Base-by-base conservation (phyloP, 1,284 basidiomycete genomes). In the Pseudozyma thailandica region DNA sequence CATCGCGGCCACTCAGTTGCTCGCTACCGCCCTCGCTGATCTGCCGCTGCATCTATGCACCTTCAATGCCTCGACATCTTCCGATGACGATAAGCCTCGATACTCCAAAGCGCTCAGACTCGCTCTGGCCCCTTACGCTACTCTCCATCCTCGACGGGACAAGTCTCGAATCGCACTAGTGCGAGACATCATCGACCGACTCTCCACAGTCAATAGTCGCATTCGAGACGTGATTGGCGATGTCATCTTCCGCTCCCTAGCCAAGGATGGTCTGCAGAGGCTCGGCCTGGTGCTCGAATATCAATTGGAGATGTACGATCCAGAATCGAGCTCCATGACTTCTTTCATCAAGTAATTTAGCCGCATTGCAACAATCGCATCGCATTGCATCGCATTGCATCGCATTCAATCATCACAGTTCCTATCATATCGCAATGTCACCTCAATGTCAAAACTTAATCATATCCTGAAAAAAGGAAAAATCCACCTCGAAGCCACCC, bases 161-260 rank as follows among this genome's bases (percentile, higher is more conserved):
- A 0, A 18, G 16, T 15, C 18, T 0, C 57, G 62, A 30, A 42
- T 58, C 18, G n/a, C 20, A 0, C 9, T 30, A 1, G 16, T 72
- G 13, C 31, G 47, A 10, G 33, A 4, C 1, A 48, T 61, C 39
- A 37, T 64, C 26, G 18, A 35, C 0, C 25, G 33, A 1, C 51
- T 72, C 16, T 21, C 21, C 2, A 15, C 16, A 10, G 44, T 61
- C 50, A 61, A 65, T 18, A 45, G 41, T 13, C 33, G 35, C 23
- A 62, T 72, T n/a, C 35, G 54, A 2, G 68, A 72, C n/a, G 43
- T 54, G 10, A n/a, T 45, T 10, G 62, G 37, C 16, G 47, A 61
- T 21, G 58, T 61, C 20, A 57, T 72, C 26, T 27, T 54, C 13
- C 47, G 54, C 16, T 47, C 44, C 12, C 20, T 61, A 12, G 53